Evolutionary conservation across 805 yeast species (phyloP).

Genomic region (Ogataea nakhonphanomensis): DNA sequence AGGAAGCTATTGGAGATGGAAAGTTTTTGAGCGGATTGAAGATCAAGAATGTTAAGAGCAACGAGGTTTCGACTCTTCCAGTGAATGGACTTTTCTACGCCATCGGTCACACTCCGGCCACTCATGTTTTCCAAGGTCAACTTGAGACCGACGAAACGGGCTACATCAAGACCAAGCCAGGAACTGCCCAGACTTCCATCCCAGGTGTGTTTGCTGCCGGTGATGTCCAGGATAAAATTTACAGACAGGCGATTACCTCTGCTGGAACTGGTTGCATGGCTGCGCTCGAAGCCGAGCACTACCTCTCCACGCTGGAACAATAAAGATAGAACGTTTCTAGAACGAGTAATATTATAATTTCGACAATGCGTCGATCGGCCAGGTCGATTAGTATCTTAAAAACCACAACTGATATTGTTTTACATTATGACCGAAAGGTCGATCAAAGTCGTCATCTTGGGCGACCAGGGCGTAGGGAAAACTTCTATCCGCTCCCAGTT

Average conservation of each 20-base stretch:
- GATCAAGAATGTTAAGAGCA: constrained; percentile 69
- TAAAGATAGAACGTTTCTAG: constrained; percentile 2
- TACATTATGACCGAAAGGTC: constrained; percentile 13
- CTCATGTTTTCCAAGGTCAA: constrained; percentile 73
- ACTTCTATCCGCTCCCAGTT: constrained; percentile 55
- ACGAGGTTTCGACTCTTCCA: constrained; percentile 61
- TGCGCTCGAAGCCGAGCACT: constrained; percentile 90
- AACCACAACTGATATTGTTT: not conserved
- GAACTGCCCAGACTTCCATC: constrained; percentile 79
- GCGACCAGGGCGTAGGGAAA: constrained; percentile 60
- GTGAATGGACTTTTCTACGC: constrained; percentile 96
- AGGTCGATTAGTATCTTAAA: not conserved
- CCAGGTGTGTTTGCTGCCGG: constrained; percentile 97
- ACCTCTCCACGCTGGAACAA: constrained; percentile 52
- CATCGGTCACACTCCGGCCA: constrained; percentile 96
- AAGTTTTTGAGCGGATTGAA: constrained; percentile 64
- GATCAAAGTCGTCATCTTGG: constrained; percentile 51
- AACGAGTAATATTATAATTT: not conserved
- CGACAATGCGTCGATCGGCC: constrained; percentile 5
- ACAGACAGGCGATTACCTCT: constrained; percentile 98
- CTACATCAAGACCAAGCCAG: constrained; percentile 86
- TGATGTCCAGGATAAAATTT: constrained; percentile 94
- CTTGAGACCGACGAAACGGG: constrained; percentile 83
- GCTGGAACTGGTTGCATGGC: constrained; percentile 99
- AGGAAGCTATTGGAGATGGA: constrained; percentile 93